Evolutionary conservation across 805 yeast species (phyloP).

Genomic region (Candida maltosa): DNA sequence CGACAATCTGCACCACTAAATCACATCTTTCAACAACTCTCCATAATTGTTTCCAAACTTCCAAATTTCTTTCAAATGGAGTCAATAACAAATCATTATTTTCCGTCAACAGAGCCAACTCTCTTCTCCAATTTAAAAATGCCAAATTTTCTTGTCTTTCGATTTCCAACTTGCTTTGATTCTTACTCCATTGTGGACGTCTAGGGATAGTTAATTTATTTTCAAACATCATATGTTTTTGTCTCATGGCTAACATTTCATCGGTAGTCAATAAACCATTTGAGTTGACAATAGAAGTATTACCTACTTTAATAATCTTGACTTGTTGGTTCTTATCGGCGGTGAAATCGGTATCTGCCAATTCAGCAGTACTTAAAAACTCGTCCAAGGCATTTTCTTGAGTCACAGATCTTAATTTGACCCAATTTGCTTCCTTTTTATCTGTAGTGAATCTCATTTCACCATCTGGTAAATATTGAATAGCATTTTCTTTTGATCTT

Average conservation of each 20-base stretch:
- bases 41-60: conserved; percentile 98
- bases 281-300: conserved; percentile 38
- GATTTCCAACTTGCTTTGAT: conserved; percentile 69
- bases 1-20: conserved; percentile 93
- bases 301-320: conserved; percentile 75
- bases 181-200: conserved; percentile 81
- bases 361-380: conserved; percentile 89
- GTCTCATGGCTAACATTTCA: conserved; percentile 59
- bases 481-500: conserved; percentile 63
- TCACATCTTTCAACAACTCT: conserved; percentile 95
- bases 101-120: conserved; percentile 81
- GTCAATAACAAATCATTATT: conserved; percentile 82
- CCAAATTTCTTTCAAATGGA: conserved; percentile 94
- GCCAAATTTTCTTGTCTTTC: conserved; percentile 88
- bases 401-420: conserved; percentile 86
- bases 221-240: conserved; percentile 65
- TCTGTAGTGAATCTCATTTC: conserved; percentile 86
- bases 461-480: conserved; percentile 77
- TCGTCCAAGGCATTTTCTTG: conserved; percentile 94
- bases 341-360: conserved; percentile 93
- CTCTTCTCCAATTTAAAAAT: conserved; percentile 91
- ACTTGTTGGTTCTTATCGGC: conserved; percentile 85
- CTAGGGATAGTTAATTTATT: conserved; percentile 82
- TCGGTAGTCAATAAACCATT: conserved; percentile 57
- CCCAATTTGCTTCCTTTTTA: conserved; percentile 84